phyloP scores from a whole-genome alignment of 106 monocot genomes.

The Vanilla planifolia region DNA sequence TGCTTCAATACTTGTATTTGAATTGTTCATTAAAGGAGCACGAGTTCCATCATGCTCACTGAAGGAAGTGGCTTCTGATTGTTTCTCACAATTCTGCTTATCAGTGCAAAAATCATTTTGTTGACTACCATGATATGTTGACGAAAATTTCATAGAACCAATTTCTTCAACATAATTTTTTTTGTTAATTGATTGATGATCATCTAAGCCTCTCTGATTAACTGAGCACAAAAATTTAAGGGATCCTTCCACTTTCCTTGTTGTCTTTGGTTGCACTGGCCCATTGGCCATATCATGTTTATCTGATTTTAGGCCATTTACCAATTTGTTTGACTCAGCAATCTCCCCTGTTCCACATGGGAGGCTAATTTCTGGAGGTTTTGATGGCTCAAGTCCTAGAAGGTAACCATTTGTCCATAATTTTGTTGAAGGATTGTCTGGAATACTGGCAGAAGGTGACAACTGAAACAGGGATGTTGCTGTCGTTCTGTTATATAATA shows the following conservation, averaged over 20 bases:
- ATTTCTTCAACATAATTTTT: conserved; percentile 8
- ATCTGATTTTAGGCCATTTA: neutral
- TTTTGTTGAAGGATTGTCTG: conserved; percentile 24
- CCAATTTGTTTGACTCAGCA: neutral
- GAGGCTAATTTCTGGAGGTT: conserved; percentile 30
- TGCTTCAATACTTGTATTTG: conserved; percentile 5
- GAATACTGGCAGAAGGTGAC: conserved; percentile 15
- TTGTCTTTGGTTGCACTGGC: neutral
- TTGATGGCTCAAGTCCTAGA: conserved; percentile 89
- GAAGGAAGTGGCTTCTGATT: conserved; percentile 6
- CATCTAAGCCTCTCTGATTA: neutral
- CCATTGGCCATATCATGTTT: neutral
- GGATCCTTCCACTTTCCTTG: neutral
- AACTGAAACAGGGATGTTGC: neutral
- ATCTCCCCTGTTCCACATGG: neutral
- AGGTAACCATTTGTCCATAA: conserved; percentile 94
- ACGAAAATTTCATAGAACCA: neutral
- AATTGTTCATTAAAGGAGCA: neutral
- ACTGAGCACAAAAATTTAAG: neutral
- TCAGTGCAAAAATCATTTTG: neutral
- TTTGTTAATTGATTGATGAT: neutral
- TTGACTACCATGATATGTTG: neutral
- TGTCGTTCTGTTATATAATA: neutral
- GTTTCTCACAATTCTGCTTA: conserved; percentile 13
- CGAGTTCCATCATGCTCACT: conserved; percentile 12